Evolutionary conservation across 208 protist species (phyloP), one percentile per base, ranked within the genome.

Genomic region (Endotrypanum monterogeii): DNA sequence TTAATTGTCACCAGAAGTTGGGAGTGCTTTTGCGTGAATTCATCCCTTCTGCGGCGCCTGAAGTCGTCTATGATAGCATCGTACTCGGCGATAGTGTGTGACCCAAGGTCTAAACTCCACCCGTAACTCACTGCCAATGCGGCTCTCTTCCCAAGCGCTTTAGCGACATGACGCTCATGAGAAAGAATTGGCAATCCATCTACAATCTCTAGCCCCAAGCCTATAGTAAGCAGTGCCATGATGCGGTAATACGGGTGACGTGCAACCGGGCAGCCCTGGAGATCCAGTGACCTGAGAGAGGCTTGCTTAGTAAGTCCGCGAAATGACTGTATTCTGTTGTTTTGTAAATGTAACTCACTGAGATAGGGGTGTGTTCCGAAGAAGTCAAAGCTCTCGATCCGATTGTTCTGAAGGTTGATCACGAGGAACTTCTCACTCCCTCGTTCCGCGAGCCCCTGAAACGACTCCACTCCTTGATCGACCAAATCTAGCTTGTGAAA

Each of bases 361-460:
- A 97, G 72, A 65, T 85, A 88, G 23, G 87, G 82, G 73, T 95
- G 92, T 25, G 89, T 94, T 32, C 90, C 89, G 61, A 97, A 94
- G 71, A 85, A 62, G 28, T 92, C 83, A 72, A 95, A 94, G 28
- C 61, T 83, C 2, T 32, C 25, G 3, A 97, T 58, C 11, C 57
- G 35, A 72, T 97, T 97, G 55, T 81, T 71, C 51, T 76, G 63
- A 46, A 97, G 28, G 50, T 95, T 84, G 37, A 96, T 88, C 6
- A 76, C 32, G 23, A 94, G 73, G 74, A 94, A 91, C 54, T 90
- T 88, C n/a, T 70, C 51, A 9, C 50, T n/a, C n/a, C 44, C 37
- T 25, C 84, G 16, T 11, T 86, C 79, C 28, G 77, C 80, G 4
- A 95, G 76, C 6, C 89, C 90, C 28, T 77, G 51, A 0, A 90